phyloP scores from a whole-genome alignment of 2,329 filamentous ascomycete species.

The Penicillium oxalicum region DNA sequence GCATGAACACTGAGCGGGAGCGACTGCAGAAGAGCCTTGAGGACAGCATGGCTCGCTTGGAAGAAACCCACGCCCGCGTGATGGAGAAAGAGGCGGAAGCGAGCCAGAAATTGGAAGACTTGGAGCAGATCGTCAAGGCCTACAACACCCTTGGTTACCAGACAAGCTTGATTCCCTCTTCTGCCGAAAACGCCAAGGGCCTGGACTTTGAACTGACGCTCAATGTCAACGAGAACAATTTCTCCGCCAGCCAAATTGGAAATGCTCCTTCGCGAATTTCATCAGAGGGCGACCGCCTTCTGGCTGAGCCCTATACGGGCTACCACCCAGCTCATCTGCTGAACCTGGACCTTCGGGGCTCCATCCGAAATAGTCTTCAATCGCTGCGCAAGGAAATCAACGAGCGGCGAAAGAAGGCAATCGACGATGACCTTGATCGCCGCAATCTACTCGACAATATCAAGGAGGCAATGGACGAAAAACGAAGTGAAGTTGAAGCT shows the following conservation, averaged over 20 bases:
- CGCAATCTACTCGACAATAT: conserved; percentile 90
- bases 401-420: conserved; percentile 72
- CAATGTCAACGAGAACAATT: conserved; percentile 74
- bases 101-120: conserved; percentile 75
- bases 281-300: conserved; percentile 64
- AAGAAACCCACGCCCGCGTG: conserved; percentile 77
- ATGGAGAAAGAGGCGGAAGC: conserved; percentile 85
- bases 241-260: conserved; percentile 57
- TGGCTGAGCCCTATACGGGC: conserved; percentile 74
- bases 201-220: conserved; percentile 78
- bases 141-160: conserved; percentile 96
- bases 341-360: conserved; percentile 79
- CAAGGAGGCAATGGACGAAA: conserved; percentile 95
- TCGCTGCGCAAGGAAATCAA: conserved; percentile 81
- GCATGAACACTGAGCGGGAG: conserved; percentile 94
- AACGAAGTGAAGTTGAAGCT: conserved; percentile 84
- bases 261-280: conserved; percentile 45
- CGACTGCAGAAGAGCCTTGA: conserved; percentile 86
- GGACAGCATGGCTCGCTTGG: conserved; percentile 65
- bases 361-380: conserved; percentile 72
- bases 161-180: conserved; percentile 79
- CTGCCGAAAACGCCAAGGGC: conserved; percentile 79
- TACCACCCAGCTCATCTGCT: conserved; percentile 86
- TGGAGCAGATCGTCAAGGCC: conserved; percentile 81
- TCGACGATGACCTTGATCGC: conserved; percentile 90